Evolutionary conservation across 1,284 basidiomycete species (phyloP).

Genomic region (Trametes polyzona): DNA sequence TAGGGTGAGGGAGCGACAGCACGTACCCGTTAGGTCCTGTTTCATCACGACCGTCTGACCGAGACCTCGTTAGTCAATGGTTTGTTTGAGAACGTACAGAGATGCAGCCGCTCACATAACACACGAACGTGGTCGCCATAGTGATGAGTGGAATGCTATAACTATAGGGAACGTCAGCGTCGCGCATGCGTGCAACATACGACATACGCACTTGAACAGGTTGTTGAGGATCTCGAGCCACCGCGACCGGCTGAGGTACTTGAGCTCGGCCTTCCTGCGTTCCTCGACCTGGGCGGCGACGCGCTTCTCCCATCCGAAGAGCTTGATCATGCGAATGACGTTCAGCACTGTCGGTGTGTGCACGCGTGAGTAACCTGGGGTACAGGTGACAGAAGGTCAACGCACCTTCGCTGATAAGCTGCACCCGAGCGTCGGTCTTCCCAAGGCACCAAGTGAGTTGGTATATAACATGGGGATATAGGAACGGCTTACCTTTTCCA

Average conservation of each 20-base stretch:
- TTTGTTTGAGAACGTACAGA: neutral
- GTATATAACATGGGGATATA: neutral
- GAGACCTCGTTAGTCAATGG: no score
- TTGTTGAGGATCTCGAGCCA: constrained; percentile 41
- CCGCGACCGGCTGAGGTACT: constrained; percentile 45
- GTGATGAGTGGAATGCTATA: constrained; percentile 63
- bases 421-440: constrained; percentile 53
- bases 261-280: constrained; percentile 59
- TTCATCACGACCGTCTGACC: constrained; percentile 36
- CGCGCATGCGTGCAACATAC: neutral
- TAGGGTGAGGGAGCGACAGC: no score
- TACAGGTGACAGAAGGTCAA: neutral
- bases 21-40: constrained; percentile 32
- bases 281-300: constrained; percentile 47
- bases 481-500: constrained; percentile 34
- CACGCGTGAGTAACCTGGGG: neutral
- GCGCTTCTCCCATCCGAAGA: constrained; percentile 61
- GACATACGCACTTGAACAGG: constrained; percentile 40
- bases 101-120: constrained; percentile 41
- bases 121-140: constrained; percentile 67
- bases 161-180: constrained; percentile 36
- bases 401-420: constrained; percentile 48
- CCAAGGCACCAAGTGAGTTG: neutral
- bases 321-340: constrained; percentile 58
- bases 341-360: constrained; percentile 34